phyloP scores from a whole-genome alignment of 148 eudicot genomes.

The Beta vulgaris region DNA sequence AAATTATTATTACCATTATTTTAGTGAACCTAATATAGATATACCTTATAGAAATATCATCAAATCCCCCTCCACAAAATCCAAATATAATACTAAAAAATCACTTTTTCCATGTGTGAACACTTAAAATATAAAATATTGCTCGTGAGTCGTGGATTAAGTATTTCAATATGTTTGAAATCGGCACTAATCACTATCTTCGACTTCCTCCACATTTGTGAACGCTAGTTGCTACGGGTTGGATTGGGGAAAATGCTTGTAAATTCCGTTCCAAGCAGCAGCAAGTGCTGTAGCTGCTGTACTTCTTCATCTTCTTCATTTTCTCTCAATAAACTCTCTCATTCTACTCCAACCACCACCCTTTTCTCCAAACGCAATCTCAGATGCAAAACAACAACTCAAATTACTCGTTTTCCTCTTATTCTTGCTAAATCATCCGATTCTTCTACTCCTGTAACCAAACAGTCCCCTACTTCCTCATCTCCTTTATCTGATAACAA shows the following conservation, averaged over 20 bases:
- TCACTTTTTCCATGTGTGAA: too few relatives aligned
- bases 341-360: constrained; percentile 33
- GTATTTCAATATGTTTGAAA: too few relatives aligned
- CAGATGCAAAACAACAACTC: constrained; percentile 9
- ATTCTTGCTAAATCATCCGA: constrained; percentile 21
- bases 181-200: too few relatives aligned
- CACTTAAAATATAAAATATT: too few relatives aligned
- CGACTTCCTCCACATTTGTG: too few relatives aligned
- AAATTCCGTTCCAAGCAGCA: not conserved
- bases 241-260: constrained; percentile 35
- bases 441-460: constrained; percentile 28
- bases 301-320: constrained; percentile 53
- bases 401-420: constrained; percentile 16
- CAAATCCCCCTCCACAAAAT: too few relatives aligned
- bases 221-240: too few relatives aligned
- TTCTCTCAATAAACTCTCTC: constrained; percentile 31
- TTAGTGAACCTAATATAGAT: too few relatives aligned
- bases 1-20: too few relatives aligned
- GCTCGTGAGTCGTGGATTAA: too few relatives aligned
- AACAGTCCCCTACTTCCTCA: constrained; percentile 27
- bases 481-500: constrained; percentile 16
- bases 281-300: constrained; percentile 21
- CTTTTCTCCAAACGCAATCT: constrained; percentile 40
- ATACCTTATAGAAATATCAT: too few relatives aligned
- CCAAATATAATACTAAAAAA: too few relatives aligned